Evolutionary conservation across 129 eudicot genomes (phyloP).

Genomic region (Kitagawia praeruptora): DNA sequence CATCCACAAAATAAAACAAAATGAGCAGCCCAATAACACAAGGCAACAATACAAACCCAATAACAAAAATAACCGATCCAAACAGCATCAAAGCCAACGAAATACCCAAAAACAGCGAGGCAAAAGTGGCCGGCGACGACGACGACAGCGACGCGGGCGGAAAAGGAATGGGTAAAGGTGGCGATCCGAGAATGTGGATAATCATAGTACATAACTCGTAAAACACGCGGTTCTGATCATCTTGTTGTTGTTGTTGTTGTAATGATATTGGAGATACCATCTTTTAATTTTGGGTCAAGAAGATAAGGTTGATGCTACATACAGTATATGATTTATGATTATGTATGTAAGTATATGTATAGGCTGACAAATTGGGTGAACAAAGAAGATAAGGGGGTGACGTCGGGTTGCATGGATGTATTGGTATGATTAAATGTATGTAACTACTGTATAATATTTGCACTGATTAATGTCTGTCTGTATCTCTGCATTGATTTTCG

Average conservation of each 20-base stretch:
- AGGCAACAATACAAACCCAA: slow-evolving; percentile 68
- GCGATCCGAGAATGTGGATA: slow-evolving; percentile 44
- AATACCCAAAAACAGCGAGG: slow-evolving; percentile 45
- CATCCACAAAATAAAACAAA: slow-evolving; percentile 47
- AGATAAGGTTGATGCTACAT: neutral
- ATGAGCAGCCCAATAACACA: slow-evolving; percentile 39
- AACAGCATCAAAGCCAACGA: slow-evolving; percentile 65
- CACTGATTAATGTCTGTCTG: too few species aligned
- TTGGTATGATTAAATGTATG: neutral
- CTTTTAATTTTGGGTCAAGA: neutral
- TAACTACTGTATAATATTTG: too few species aligned
- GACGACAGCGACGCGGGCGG: slow-evolving; percentile 30
- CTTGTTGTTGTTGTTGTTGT: slow-evolving; percentile 20
- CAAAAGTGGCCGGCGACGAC: slow-evolving; percentile 51
- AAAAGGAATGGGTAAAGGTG: slow-evolving; percentile 41
- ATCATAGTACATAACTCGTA: slow-evolving; percentile 48
- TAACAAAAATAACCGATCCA: slow-evolving; percentile 48
- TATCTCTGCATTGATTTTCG: neutral
- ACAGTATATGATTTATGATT: too few species aligned
- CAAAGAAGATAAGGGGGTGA: neutral
- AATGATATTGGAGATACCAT: neutral
- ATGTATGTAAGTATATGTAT: neutral
- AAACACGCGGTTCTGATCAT: slow-evolving; percentile 34
- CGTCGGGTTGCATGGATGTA: neutral
- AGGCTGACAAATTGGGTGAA: too few species aligned